A percentile compares a stretch with the other conserved stretches of the same genome.
These are phyloP conservation scores for Fraxinus americana DNA, from an alignment of 257 asterid species.

Conservation along the genomic window DNA sequence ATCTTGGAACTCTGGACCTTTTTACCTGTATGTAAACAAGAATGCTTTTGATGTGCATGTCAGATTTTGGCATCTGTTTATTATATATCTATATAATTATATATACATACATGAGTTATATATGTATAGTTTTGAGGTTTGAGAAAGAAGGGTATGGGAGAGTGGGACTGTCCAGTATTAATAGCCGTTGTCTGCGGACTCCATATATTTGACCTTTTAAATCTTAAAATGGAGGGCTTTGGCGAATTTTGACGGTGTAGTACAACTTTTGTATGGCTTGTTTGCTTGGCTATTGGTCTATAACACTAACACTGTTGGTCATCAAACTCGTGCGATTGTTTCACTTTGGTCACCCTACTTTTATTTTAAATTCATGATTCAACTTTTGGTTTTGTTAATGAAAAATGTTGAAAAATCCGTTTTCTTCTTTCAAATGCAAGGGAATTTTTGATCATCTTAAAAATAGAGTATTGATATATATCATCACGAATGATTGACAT, in stretches of 20 bases:
- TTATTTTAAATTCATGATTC: neutral
- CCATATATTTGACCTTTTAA: conserved; percentile 9
- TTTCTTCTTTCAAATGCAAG: too few relatives aligned
- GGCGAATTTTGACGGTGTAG: conserved; percentile 26
- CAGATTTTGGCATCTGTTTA: conserved; percentile 14
- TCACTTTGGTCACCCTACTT: neutral
- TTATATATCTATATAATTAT: conserved; percentile 4
- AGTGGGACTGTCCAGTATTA: conserved; percentile 68
- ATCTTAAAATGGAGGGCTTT: conserved; percentile 32
- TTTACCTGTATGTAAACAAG: conserved; percentile 19
- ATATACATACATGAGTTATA: neutral
- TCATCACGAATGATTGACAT: too few relatives aligned
- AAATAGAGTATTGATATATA: too few relatives aligned
- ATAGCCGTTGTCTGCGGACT: conserved; percentile 81
- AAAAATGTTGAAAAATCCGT: too few relatives aligned
- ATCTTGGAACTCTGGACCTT: conserved; percentile 43
- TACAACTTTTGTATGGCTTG: neutral
- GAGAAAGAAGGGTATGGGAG: conserved; percentile 36
- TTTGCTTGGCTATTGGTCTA: neutral
- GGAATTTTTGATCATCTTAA: too few relatives aligned
- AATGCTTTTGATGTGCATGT: neutral
- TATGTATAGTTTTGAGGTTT: conserved; percentile 29
- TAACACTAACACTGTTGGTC: neutral
- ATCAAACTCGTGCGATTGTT: neutral
- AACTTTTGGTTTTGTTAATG: neutral